Evolutionary conservation across 257 asterid genomes (phyloP).

Genomic region (Henckelia pumila): DNA sequence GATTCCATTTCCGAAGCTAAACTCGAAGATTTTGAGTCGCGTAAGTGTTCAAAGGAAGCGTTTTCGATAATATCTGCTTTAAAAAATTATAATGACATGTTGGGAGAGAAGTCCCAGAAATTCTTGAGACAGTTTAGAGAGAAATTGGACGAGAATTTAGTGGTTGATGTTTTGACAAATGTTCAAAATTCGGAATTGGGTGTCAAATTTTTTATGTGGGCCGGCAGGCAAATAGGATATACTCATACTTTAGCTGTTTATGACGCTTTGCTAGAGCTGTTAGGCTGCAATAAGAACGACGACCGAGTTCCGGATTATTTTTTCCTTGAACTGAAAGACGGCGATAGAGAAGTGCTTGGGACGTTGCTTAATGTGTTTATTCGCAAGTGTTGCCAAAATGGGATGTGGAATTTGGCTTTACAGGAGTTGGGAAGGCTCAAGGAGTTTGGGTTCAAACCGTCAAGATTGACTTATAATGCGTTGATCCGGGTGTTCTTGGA

Average conservation of each 20-base stretch:
- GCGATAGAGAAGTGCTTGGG: constrained; percentile 66
- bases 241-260: constrained; percentile 59
- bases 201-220: constrained; percentile 87
- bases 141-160: constrained; percentile 60
- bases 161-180: constrained; percentile 63
- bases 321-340: constrained; percentile 53
- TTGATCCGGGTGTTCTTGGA: constrained; percentile 71
- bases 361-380: constrained; percentile 77
- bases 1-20: constrained; percentile 45
- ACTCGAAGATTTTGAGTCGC: constrained; percentile 33
- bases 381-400: constrained; percentile 69
- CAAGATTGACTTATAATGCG: constrained; percentile 63
- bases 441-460: constrained; percentile 75
- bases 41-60: constrained; percentile 51
- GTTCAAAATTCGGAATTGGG: constrained; percentile 65
- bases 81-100: constrained; percentile 45
- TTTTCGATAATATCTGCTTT: constrained; percentile 43
- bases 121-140: constrained; percentile 69
- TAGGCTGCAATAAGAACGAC: constrained; percentile 37
- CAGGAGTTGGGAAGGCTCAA: constrained; percentile 91
- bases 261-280: constrained; percentile 64
- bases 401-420: constrained; percentile 84
- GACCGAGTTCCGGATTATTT: constrained; percentile 41
- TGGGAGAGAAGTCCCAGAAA: constrained; percentile 71
- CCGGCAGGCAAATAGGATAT: constrained; percentile 92